Conservation (phyloP, 305 asterid species). For the Fraxinus velutina region DNA sequence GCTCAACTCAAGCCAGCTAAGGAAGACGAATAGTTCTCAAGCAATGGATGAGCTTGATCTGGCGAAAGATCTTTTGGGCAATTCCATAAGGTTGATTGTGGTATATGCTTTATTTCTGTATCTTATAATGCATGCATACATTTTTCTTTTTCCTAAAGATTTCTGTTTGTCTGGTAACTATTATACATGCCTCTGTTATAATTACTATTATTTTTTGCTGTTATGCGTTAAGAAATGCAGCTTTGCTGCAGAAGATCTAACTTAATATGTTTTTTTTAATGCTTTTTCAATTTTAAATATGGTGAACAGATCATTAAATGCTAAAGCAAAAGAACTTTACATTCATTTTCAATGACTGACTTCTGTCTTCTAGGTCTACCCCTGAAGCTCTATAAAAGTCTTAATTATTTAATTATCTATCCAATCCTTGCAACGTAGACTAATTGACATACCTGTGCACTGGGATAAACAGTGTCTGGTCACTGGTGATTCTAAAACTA, state of each 20-base stretch:
- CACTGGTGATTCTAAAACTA: neutral
- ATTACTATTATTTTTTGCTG: neutral
- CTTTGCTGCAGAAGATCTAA: neutral
- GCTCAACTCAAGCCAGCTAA: conserved; percentile 47
- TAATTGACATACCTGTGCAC: neutral
- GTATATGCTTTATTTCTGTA: conserved; percentile 12
- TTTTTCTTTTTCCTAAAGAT: neutral
- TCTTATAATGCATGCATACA: neutral
- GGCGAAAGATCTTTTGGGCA: conserved; percentile 54
- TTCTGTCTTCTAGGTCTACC: neutral
- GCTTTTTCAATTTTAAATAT: neutral
- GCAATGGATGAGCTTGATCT: conserved; percentile 55
- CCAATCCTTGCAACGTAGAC: neutral
- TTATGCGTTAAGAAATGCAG: neutral
- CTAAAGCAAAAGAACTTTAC: neutral
- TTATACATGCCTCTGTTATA: neutral
- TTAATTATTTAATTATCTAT: neutral
- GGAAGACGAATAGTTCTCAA: conserved; percentile 44
- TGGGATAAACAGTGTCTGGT: neutral
- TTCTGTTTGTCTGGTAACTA: neutral
- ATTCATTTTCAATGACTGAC: neutral
- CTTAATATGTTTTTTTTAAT: neutral
- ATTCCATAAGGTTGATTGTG: conserved; percentile 56
- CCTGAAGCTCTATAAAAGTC: neutral
- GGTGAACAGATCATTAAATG: neutral